A percentile compares a stretch with the other conserved stretches of the same genome.
Conservation (phyloP, 352 stramenopile species). For the Aphanomyces invadans region DNA sequence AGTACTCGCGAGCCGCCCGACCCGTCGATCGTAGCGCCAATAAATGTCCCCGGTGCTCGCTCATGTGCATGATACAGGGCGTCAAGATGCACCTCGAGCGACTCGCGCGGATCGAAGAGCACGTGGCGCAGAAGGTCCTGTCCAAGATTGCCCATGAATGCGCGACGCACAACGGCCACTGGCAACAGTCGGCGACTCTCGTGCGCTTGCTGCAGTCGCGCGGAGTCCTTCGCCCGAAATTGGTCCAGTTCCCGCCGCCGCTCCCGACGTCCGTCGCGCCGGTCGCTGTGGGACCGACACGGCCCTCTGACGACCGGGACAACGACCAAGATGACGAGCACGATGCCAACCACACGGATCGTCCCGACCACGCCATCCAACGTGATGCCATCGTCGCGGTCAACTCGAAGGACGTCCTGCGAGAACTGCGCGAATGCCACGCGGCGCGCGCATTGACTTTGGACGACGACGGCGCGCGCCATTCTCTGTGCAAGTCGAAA, state of each 20-base stretch:
- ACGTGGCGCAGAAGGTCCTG: conserved; percentile 14
- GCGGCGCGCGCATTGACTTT: background rate
- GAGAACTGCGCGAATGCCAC: background rate
- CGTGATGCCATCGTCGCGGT: background rate
- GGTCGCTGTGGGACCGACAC: no score
- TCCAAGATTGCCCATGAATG: conserved; percentile 6
- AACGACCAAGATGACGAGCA: background rate
- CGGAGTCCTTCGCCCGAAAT: background rate
- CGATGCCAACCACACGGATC: background rate
- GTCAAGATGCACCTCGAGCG: background rate
- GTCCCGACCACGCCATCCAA: background rate
- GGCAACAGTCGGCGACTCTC: conserved; percentile 1
- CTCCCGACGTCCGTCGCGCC: background rate
- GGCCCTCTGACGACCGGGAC: background rate
- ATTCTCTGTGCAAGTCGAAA: background rate
- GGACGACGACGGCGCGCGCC: background rate
- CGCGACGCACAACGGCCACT: background rate
- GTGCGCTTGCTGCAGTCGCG: background rate
- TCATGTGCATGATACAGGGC: background rate
- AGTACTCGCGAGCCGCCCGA: background rate
- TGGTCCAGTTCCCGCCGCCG: background rate
- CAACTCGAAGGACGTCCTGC: background rate
- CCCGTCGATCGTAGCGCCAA: background rate
- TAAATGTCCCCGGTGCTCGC: no score
- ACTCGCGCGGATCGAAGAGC: conserved; percentile 1